phyloP scores from a whole-genome alignment of 2,329 filamentous ascomycete genomes.

The Pseudocercospora ulei region DNA sequence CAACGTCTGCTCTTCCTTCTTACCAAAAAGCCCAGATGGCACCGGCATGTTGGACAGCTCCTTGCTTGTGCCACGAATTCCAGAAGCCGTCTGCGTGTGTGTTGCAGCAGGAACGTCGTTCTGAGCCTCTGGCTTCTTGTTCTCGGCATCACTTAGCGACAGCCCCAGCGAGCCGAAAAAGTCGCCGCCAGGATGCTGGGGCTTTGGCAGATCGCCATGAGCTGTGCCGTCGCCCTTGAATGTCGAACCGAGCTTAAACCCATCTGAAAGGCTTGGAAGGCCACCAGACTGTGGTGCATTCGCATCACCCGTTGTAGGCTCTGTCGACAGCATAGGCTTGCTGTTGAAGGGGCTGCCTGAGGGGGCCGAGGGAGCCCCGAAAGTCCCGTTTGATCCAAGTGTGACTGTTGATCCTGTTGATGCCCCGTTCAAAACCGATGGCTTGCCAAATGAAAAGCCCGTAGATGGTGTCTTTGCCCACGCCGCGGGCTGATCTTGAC shows the following conservation, averaged over 20 bases:
- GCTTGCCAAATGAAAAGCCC: constrained; percentile 14
- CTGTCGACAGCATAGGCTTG: constrained; percentile 27
- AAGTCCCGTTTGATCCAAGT: constrained; percentile 35
- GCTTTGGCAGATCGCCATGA: constrained; percentile 50
- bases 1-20: constrained; percentile 3
- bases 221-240: constrained; percentile 56
- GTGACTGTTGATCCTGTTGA: constrained; percentile 37
- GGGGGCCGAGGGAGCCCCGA: constrained; percentile 30
- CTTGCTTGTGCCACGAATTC: constrained; percentile 7
- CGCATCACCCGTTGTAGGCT: constrained; percentile 23
- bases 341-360: constrained; percentile 26
- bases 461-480: constrained; percentile 17
- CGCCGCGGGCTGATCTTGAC: constrained; percentile 8
- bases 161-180: constrained; percentile 30
- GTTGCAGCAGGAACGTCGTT: constrained; percentile 35
- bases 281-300: constrained; percentile 15
- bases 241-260: constrained; percentile 58
- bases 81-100: constrained; percentile 17
- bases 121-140: constrained; percentile 33
- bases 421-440: constrained; percentile 12
- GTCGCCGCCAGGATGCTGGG: constrained; percentile 30
- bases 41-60: constrained; percentile 8
- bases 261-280: constrained; percentile 32
- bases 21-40: constrained; percentile 1
- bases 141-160: constrained; percentile 32